phyloP scores from a whole-genome alignment of 2,329 filamentous ascomycete genomes.

The Paecilomyces dactylethromorphus region DNA sequence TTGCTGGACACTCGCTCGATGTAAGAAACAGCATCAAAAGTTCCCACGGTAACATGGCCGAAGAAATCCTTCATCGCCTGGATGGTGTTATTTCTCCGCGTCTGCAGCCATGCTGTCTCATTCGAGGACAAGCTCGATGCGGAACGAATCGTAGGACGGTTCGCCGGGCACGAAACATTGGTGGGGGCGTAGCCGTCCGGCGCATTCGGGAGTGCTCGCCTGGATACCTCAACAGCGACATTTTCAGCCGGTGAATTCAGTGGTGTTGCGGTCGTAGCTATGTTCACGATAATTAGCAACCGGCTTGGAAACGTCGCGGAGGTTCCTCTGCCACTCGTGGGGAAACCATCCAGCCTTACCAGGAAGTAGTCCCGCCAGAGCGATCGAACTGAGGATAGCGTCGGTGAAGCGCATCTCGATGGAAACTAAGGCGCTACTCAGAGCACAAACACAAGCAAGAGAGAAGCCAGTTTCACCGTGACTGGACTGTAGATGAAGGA shows the following conservation, averaged over 20 bases:
- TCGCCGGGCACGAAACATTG: conserved; percentile 60
- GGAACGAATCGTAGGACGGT: conserved; percentile 61
- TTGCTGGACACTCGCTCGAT: conserved; percentile 55
- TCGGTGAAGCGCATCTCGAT: neutral
- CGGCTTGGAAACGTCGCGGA: neutral
- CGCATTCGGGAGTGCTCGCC: conserved; percentile 47
- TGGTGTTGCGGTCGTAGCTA: neutral
- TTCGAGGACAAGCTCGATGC: conserved; percentile 58
- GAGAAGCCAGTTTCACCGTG: neutral
- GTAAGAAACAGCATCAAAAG: conserved; percentile 66
- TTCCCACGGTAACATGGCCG: conserved; percentile 60
- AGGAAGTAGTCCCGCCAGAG: neutral
- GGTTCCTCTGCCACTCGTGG: neutral
- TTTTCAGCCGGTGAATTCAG: neutral
- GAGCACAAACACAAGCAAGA: neutral
- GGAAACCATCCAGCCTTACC: neutral
- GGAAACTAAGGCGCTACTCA: neutral
- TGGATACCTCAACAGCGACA: conserved; percentile 1
- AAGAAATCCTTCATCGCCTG: conserved; percentile 70
- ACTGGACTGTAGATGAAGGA: neutral
- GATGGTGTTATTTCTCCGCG: conserved; percentile 66
- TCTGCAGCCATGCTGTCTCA: conserved; percentile 68
- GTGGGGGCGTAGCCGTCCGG: conserved; percentile 67
- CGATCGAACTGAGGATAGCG: neutral
- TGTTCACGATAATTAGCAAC: neutral